Evolutionary conservation across 495 filamentous ascomycete genomes (phyloP).

Genomic region (Neurospora tetraspora): DNA sequence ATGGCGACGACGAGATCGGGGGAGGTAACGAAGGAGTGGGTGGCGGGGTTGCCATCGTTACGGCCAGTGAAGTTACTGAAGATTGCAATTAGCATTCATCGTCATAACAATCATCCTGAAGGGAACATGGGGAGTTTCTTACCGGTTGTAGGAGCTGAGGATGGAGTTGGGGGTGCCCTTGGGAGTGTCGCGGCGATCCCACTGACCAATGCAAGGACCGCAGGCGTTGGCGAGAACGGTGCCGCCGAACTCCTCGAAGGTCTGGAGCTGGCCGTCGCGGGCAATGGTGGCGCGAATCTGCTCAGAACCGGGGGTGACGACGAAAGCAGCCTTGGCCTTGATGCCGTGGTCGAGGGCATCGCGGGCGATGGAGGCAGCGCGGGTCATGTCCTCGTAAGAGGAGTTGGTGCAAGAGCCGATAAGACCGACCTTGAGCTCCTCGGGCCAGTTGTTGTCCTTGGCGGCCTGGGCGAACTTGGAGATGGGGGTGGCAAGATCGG

Average conservation of each 20-base stretch:
- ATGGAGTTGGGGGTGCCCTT: constrained; percentile 83
- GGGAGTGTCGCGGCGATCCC: constrained; percentile 90
- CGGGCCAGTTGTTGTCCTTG: constrained; percentile 89
- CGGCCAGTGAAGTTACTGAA: constrained; percentile 96
- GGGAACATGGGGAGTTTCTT: not conserved
- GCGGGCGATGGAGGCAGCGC: constrained; percentile 86
- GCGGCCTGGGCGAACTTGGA: constrained; percentile 95
- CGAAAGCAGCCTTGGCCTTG: constrained; percentile 89
- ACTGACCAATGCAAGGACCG: constrained; percentile 72
- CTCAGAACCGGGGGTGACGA: constrained; percentile 93
- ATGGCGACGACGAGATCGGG: constrained; percentile 92
- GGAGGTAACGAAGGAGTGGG: constrained; percentile 97
- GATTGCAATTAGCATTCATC: constrained; percentile 95
- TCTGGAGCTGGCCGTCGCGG: constrained; percentile 90
- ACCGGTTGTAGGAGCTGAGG: constrained; percentile 24
- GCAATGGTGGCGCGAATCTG: constrained; percentile 95
- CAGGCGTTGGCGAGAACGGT: constrained; percentile 95
- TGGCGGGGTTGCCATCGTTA: constrained; percentile 98
- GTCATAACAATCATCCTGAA: constrained; percentile 33
- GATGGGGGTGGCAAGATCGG: constrained; percentile 94
- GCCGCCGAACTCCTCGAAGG: constrained; percentile 96
- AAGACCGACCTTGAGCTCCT: constrained; percentile 92
- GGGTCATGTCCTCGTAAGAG: constrained; percentile 98
- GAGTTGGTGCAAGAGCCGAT: constrained; percentile 99
- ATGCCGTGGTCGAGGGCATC: constrained; percentile 90